Evolutionary conservation across 805 yeast genomes (phyloP), one percentile per base, ranked within the genome.

Genomic region (Middelhovenomyces tepae): DNA sequence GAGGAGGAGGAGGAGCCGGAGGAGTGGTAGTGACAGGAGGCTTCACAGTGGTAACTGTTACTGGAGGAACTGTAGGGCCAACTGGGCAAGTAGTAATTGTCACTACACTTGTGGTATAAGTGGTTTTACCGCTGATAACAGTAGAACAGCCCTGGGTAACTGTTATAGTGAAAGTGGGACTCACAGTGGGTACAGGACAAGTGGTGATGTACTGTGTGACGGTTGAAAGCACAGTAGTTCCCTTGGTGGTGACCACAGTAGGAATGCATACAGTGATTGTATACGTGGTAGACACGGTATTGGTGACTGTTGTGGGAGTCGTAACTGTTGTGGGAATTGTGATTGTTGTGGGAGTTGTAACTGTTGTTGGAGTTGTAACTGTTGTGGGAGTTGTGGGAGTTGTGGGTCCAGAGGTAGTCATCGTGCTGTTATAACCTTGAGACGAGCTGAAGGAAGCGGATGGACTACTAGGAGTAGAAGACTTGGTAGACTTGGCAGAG

Each of bases 71-170:
- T 29, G 19, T 25, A 13, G 9, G n/a, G n/a, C n/a, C n/a, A n/a
- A n/a, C n/a, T n/a, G n/a, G 29, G 17, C 29, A 26, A 26, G 29
- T 26, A 6, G 29, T 26, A n/a, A 26, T 16, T 9, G 29, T 26
- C 11, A 20, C 17, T 10, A 26, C 5, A 13, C 10, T 7, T 5
- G 15, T 7, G 11, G 29, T 16, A n/a, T 18, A 16, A 16, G 17
- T 8, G 5, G 29, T 14, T 5, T 5, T 26, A 13, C 29, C 11
- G 15, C 19, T 20, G 17, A 20, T 9, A 26, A 16, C 19, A 26
- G 17, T 26, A 13, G 17, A 18, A 16, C 20, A 16, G 17, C 20
- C 20, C 17, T 15, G 11, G n/a, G 29, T n/a, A 13, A 26, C 19
- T 9, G 19, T 26, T 5, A 16, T 7, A 7, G 29, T 26, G 8